Conservation (phyloP, 2,329 filamentous ascomycete species). For the Emmonsia crescens region DNA sequence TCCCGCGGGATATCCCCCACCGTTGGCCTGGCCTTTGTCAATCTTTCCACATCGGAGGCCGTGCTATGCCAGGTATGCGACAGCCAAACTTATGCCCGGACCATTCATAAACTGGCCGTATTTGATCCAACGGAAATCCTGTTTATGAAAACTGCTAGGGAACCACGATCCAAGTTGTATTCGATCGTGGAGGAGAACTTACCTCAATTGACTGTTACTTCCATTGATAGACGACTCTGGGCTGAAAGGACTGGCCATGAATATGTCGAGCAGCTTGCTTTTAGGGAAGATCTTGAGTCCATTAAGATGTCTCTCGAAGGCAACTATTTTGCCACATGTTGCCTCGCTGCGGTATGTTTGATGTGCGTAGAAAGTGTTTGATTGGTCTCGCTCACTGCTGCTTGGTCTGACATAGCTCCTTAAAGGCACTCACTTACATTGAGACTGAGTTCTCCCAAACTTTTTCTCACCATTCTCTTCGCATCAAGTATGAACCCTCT, state of each 20-base stretch:
- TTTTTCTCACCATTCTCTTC: slow-evolving; percentile 69
- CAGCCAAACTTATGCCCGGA: slow-evolving; percentile 81
- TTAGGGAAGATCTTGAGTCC: slow-evolving; percentile 66
- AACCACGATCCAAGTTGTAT: slow-evolving; percentile 61
- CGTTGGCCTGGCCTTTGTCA: slow-evolving; percentile 78
- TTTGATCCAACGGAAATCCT: slow-evolving; percentile 71
- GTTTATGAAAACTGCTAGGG: slow-evolving; percentile 61
- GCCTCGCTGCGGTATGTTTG: slow-evolving; percentile 67
- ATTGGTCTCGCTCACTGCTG: not conserved
- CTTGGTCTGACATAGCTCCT: slow-evolving; percentile 1
- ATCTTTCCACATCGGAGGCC: slow-evolving; percentile 72
- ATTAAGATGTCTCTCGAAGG: slow-evolving; percentile 68
- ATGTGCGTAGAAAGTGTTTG: not conserved
- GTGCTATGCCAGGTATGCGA: slow-evolving; percentile 86
- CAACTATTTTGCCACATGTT: slow-evolving; percentile 79
- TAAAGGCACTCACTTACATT: slow-evolving; percentile 67
- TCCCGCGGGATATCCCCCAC: slow-evolving; percentile 76
- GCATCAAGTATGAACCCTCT: slow-evolving; percentile 76
- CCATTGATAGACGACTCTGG: slow-evolving; percentile 71
- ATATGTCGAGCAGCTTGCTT: slow-evolving; percentile 67
- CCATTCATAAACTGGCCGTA: slow-evolving; percentile 74
- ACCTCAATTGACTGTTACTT: slow-evolving; percentile 48
- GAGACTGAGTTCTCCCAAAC: slow-evolving; percentile 57
- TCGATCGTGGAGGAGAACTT: slow-evolving; percentile 64
- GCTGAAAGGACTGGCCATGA: slow-evolving; percentile 67